Percentiles rank a stretch among this genome's conserved stretches.
Conservation (phyloP, 1,139 yeast genomes). For the Schwanniomyces etchellsii region DNA sequence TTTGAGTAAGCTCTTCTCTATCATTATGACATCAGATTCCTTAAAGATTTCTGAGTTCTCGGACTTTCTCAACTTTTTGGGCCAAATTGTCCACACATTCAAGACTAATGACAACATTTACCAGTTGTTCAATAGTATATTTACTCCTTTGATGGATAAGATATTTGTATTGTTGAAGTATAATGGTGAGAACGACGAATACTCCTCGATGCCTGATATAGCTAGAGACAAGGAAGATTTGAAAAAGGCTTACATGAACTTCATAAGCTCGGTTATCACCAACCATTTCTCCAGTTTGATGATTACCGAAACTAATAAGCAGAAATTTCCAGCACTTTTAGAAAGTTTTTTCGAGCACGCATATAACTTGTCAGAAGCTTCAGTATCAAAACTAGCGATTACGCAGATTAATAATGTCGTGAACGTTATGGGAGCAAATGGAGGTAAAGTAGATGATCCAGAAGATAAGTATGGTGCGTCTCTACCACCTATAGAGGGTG, state of each 20-base stretch:
- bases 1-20: conserved; percentile 67
- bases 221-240: conserved; percentile 56
- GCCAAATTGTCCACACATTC: conserved; percentile 81
- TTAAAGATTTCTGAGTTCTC: conserved; percentile 61
- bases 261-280: conserved; percentile 63
- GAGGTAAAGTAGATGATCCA: conserved; percentile 55
- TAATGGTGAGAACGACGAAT: conserved; percentile 13
- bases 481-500: conserved; percentile 58
- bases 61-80: conserved; percentile 80
- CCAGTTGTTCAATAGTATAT: conserved; percentile 64
- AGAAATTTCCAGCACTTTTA: conserved; percentile 57
- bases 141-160: conserved; percentile 69
- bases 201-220: conserved; percentile 38
- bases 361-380: conserved; percentile 47
- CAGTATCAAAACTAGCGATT: conserved; percentile 64
- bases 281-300: conserved; percentile 79
- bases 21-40: conserved; percentile 64
- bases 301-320: conserved; percentile 60
- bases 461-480: conserved; percentile 50
- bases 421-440: conserved; percentile 54
- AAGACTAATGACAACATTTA: conserved; percentile 63
- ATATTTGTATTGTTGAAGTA: conserved; percentile 49
- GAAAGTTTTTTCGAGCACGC: conserved; percentile 64
- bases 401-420: conserved; percentile 66
- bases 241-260: conserved; percentile 64